Evolutionary conservation across 495 filamentous ascomycete genomes (phyloP).

Genomic region (Talaromyces thailandensis): DNA sequence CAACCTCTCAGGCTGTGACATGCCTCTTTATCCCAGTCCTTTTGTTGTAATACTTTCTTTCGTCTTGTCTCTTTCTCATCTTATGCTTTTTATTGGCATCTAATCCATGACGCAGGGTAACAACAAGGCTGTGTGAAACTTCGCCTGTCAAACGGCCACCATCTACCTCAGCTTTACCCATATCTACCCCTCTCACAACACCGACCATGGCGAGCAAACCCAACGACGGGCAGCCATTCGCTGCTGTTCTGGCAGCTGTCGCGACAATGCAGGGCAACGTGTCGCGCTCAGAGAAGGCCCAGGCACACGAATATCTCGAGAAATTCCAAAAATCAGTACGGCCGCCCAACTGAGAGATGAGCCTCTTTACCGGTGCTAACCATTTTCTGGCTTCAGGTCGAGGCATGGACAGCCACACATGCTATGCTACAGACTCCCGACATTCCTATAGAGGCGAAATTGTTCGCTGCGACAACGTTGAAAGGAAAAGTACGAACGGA

Average conservation of each 20-base stretch:
- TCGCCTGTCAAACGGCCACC: not conserved
- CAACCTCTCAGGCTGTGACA: not conserved
- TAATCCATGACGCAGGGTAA: not conserved
- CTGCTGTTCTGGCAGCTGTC: slow-evolving; percentile 78
- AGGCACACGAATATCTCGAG: slow-evolving; percentile 84
- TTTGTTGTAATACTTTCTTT: not conserved
- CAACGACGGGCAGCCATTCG: slow-evolving; percentile 57
- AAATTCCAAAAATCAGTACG: slow-evolving; percentile 97
- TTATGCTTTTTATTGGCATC: not conserved
- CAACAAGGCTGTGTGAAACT: not conserved
- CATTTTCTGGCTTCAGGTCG: slow-evolving; percentile 42
- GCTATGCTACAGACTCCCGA: slow-evolving; percentile 68
- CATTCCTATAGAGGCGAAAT: slow-evolving; percentile 69
- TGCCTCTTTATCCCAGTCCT: not conserved
- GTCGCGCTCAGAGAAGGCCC: slow-evolving; percentile 72
- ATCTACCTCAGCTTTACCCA: not conserved
- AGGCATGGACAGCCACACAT: slow-evolving; percentile 85
- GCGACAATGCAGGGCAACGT: slow-evolving; percentile 83
- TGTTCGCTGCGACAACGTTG: slow-evolving; percentile 93
- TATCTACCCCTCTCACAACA: slow-evolving; percentile 7
- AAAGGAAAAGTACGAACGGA: slow-evolving; percentile 79
- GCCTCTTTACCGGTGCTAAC: not conserved
- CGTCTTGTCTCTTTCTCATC: not conserved
- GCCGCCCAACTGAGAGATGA: slow-evolving; percentile 11
- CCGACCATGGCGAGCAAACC: slow-evolving; percentile 61